These are phyloP conservation scores for Cladosporium sp. DNA, from an alignment of 2,329 filamentous ascomycete species.

Conservation along the genomic window DNA sequence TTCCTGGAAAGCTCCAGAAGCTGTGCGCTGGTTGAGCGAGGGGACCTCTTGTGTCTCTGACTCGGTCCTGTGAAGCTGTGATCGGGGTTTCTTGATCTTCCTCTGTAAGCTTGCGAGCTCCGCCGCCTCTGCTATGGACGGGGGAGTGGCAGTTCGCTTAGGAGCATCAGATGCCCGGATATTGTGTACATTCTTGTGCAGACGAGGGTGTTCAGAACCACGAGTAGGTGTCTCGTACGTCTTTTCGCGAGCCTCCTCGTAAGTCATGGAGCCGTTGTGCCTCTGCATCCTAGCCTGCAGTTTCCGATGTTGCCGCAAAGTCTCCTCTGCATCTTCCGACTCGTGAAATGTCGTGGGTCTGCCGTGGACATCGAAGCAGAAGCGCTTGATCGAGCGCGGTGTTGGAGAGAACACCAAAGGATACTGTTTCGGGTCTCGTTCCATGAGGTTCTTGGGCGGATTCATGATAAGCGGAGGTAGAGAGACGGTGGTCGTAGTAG, in stretches of 20 bases:
- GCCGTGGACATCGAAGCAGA: slow-evolving; percentile 68
- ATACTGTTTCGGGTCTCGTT: slow-evolving; percentile 83
- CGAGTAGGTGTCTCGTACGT: slow-evolving; percentile 24
- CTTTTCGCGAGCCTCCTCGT: slow-evolving; percentile 22
- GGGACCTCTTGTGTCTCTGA: slow-evolving; percentile 25
- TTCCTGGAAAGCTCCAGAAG: slow-evolving; percentile 17
- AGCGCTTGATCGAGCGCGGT: slow-evolving; percentile 70
- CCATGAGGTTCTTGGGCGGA: slow-evolving; percentile 64
- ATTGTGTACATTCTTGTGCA: slow-evolving; percentile 19
- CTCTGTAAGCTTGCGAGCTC: slow-evolving; percentile 48
- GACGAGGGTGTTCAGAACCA: slow-evolving; percentile 10
- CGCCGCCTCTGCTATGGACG: slow-evolving; percentile 52
- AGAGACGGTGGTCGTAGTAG: slow-evolving; percentile 76
- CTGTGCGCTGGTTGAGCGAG: slow-evolving; percentile 24
- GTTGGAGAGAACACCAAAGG: slow-evolving; percentile 80
- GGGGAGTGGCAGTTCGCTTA: slow-evolving; percentile 49
- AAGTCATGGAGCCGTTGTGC: slow-evolving; percentile 26
- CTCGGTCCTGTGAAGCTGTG: slow-evolving; percentile 26
- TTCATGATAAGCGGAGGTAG: slow-evolving; percentile 82
- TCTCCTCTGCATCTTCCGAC: slow-evolving; percentile 53
- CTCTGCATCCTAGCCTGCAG: slow-evolving; percentile 25
- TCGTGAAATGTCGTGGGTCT: slow-evolving; percentile 60
- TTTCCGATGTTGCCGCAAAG: slow-evolving; percentile 43
- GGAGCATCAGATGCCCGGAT: slow-evolving; percentile 31
- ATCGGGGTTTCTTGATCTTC: slow-evolving; percentile 48